Base-by-base conservation (phyloP, 768 basidiomycete species). In the Amanita molliuscula region DNA sequence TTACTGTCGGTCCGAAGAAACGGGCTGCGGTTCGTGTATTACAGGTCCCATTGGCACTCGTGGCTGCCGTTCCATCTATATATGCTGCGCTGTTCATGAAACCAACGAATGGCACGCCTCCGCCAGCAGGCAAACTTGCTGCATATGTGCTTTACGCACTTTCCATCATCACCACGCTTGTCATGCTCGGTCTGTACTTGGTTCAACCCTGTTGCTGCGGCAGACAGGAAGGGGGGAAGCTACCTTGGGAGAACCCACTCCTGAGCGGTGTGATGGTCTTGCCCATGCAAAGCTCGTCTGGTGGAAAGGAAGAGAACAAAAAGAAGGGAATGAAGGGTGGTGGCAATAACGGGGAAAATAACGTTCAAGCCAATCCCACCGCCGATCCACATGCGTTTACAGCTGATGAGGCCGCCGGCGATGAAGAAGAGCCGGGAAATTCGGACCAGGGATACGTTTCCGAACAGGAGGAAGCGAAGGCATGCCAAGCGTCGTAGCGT, bases 321-420 rank as follows among this genome's bases (percentile, higher is more conserved):
- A 65, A 68, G 42, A 54, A 50, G 21, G 60, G 60, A 35, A 63
- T 62, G 54, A 65, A 66, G 44, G 57, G 54, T 3, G 46, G 48
- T 4, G 57, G 56, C 62, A 65, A 56, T 47, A 55, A 58, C 41
- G 29, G 51, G 48, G 64, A 56, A 29, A 71, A 73, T 4, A 75
- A 76, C 56, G 77, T 86, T 2, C 84, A 86, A 53, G 81, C 85
- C 44, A 86, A 86, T 61, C 67, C 85, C 40, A 84, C 85, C 53
- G 80, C 85, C 26, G 82, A 84, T 56, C 83, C 84, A 6, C 67
- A 67, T 6, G 74, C 76, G 51, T 81, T 86, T 53, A 68, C 67
- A 26, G 47, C 58, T 13, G 68, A 65, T 10, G 72, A 73, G 6
- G 69, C 65, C 18, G 61, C 65, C 1, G 68, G 65, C 5, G 61